These are phyloP conservation scores for Candida verbasci DNA, from an alignment of 805 yeast genomes.

Conservation along the genomic window DNA sequence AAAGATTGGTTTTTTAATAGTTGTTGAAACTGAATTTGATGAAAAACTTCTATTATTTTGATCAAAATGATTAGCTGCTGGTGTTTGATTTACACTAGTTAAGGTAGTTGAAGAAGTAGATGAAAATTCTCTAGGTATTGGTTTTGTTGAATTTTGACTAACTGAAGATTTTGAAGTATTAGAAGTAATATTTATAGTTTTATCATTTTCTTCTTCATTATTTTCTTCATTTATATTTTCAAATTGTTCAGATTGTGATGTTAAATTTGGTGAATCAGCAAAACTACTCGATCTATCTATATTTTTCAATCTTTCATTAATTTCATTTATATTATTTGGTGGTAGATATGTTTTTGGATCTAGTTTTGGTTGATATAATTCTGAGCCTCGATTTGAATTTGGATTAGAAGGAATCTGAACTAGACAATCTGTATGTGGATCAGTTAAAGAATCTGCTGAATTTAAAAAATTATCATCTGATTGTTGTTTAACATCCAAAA, in stretches of 20 bases:
- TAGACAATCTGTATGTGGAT: not conserved
- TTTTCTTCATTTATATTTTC: conserved; percentile 26
- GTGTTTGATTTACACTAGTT: not conserved
- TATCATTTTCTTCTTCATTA: not conserved
- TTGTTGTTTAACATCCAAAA: too few relatives aligned
- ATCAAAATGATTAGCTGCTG: not conserved
- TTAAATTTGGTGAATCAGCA: conserved; percentile 11
- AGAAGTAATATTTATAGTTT: not conserved
- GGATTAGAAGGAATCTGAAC: conserved; percentile 6
- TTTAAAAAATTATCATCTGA: not conserved
- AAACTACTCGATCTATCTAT: conserved; percentile 4
- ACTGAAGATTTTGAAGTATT: not conserved
- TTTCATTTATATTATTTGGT: conserved; percentile 14
- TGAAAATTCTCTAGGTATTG: not conserved
- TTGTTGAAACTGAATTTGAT: conserved; percentile 13
- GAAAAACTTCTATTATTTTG: conserved; percentile 14
- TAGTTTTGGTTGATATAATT: conserved; percentile 29
- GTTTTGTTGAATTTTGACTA: not conserved
- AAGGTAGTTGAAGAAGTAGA: not conserved
- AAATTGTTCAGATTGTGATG: conserved; percentile 16
- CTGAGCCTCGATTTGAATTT: conserved; percentile 1
- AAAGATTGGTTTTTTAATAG: conserved; percentile 5
- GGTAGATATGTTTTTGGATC: conserved; percentile 43
- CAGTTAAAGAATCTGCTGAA: not conserved
- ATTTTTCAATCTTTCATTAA: conserved; percentile 15